Base-by-base conservation (phyloP, 805 yeast species). In the Saccharomycopsis oosterbeekiorum region DNA sequence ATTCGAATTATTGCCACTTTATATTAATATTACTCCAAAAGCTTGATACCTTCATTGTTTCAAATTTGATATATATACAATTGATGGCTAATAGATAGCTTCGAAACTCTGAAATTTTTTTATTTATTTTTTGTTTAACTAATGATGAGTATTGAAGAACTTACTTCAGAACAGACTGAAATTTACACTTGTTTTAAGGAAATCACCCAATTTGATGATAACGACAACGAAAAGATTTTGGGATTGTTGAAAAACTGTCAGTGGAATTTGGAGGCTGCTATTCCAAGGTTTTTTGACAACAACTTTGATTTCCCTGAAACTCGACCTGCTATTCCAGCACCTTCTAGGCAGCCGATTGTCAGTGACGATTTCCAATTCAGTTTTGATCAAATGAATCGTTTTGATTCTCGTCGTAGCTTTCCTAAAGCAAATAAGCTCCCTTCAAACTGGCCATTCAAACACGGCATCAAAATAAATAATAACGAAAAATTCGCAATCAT, bases 251-350 rank as follows among this genome's bases (percentile, higher is more conserved):
- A 71, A 1, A 71, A 74, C 19, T 72, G 79, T 59, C 74, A 78
- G 56, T 79, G 78, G 78, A 76, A 82, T 66, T 68, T 83, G 59
- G 83, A 82, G 64, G 72, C 73, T 56, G 79, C 85, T 4, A 73
- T 80, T 29, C 76, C 79, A 5, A 71, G 78, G 59, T 82, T 73
- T 67, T 80, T 82, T 66, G 86, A 83, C 63, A 71, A 71, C 43
- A 74, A 74, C 60, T 74, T 74, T 62, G 66, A 59, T 2, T 60
- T 55, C 24, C 54, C 41, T n/a, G 56, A 29, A 14, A 3, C 36
- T 17, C 39, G 19, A 12, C 56, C 56, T 9, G 41, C 41, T 29
- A 29, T 29, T 34, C 15, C 56, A 2, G 47, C 17, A 11, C 42
- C 57, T 41, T 15, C 42, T 17, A 36, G 43, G 1, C 42, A 41